Conservation (phyloP, 371 early-diverging fungal genomes). For the Capillidium heterosporum region DNA sequence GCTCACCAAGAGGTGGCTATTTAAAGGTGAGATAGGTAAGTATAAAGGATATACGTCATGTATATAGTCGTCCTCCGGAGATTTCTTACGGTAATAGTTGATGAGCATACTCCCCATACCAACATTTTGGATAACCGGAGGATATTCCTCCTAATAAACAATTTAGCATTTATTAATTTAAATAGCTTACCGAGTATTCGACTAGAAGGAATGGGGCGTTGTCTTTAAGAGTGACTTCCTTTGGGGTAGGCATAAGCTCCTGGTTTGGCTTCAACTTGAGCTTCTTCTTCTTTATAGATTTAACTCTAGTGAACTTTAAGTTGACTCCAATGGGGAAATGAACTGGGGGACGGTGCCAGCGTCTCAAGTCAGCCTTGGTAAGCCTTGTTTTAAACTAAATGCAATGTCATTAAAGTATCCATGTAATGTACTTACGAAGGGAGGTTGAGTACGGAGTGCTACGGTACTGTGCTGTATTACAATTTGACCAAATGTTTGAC, state of each 20-base stretch:
- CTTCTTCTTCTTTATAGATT: constrained; percentile 55
- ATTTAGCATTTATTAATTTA: neutral
- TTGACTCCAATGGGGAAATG: constrained; percentile 32
- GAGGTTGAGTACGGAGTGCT: constrained; percentile 72
- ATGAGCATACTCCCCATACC: constrained; percentile 96
- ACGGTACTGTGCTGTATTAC: constrained; percentile 89
- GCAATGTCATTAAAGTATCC: neutral
- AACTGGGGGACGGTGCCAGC: constrained; percentile 85
- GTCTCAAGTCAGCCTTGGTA: constrained; percentile 71
- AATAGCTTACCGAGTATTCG: constrained; percentile 68
- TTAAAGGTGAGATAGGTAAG: neutral
- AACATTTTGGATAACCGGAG: constrained; percentile 83
- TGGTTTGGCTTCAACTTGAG: constrained; percentile 47
- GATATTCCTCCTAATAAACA: constrained; percentile 74
- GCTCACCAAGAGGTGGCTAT: constrained; percentile 60
- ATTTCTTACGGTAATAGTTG: constrained; percentile 92
- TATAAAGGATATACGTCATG: constrained; percentile 29
- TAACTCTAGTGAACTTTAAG: constrained; percentile 50
- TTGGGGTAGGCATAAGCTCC: constrained; percentile 64
- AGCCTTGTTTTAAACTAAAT: constrained; percentile 73
- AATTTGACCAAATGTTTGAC: constrained; percentile 80
- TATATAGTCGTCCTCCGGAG: constrained; percentile 57
- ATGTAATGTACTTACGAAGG: constrained; percentile 28
- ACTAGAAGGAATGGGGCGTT: constrained; percentile 65
- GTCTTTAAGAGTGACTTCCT: constrained; percentile 86